These are phyloP conservation scores for Strombidium stylifer DNA, from an alignment of 73 alveolate genomes.

Conservation along the genomic window DNA sequence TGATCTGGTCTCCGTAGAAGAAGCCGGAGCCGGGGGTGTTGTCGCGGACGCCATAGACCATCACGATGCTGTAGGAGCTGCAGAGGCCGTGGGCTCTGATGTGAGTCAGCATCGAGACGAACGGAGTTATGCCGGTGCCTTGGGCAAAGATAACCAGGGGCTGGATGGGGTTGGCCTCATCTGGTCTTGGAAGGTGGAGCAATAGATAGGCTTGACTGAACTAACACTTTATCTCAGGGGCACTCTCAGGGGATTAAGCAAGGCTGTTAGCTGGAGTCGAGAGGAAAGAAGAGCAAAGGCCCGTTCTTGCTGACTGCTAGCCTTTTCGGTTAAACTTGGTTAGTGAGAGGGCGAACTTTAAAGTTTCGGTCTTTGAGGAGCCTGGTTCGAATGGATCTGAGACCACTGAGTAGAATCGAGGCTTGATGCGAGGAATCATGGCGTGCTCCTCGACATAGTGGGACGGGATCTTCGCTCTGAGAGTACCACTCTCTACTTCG, in stretches of 20 bases:
- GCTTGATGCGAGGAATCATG: slow-evolving; percentile 46
- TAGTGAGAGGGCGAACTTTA: slow-evolving; percentile 7
- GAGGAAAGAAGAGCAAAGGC: slow-evolving; percentile 3
- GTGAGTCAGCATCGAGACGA: slow-evolving; percentile 15
- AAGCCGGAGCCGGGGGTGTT: no score
- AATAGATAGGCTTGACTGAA: slow-evolving; percentile 9
- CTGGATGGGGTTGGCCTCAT: neutral
- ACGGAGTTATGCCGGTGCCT: slow-evolving; percentile 52
- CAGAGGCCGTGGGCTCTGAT: no score
- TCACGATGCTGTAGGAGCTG: no score
- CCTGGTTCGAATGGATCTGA: slow-evolving; percentile 4
- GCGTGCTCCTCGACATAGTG: no score
- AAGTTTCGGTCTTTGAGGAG: neutral
- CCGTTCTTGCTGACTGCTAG: neutral
- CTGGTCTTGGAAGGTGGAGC: neutral
- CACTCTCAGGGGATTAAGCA: neutral
- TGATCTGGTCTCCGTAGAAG: no score
- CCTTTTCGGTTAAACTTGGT: neutral
- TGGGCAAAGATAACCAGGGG: slow-evolving; percentile 33
- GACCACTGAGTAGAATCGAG: slow-evolving; percentile 33
- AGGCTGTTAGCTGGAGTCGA: no score
- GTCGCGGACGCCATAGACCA: no score
- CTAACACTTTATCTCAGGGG: neutral
- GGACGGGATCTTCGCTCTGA: no score
- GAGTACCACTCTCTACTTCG: no score